Percentiles rank a stretch among this genome's conserved stretches.
phyloP scores from a whole-genome alignment of 768 basidiomycete genomes.

The Lactifluus subvellereus region DNA sequence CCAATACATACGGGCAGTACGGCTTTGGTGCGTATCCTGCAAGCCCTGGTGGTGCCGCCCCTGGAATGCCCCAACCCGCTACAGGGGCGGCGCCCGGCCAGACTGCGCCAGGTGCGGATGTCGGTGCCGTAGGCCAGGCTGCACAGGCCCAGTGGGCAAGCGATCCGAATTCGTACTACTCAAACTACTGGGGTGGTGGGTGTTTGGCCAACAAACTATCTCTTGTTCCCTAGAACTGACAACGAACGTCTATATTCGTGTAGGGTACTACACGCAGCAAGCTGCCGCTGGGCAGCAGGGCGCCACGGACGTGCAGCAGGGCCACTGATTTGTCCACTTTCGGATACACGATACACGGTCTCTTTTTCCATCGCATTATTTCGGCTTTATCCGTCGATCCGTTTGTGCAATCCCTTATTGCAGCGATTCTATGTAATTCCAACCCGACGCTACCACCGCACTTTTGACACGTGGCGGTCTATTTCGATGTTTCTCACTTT shows the following conservation, averaged over 20 bases:
- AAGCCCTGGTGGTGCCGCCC: conserved; percentile 52
- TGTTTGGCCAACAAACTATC: conserved; percentile 15
- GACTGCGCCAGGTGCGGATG: conserved; percentile 48
- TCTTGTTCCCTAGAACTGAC: not conserved
- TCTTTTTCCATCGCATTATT: conserved; percentile 9
- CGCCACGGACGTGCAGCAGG: conserved; percentile 43
- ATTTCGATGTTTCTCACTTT: conserved; percentile 3
- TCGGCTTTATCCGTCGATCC: conserved; percentile 7
- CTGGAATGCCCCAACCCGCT: conserved; percentile 42
- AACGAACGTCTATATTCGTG: not conserved
- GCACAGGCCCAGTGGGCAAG: conserved; percentile 74
- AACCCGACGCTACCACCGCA: conserved; percentile 6
- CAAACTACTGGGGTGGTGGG: conserved; percentile 81
- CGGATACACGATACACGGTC: not conserved
- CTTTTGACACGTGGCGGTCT: conserved; percentile 12
- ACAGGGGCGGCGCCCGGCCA: conserved; percentile 46
- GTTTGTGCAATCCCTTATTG: conserved; percentile 17
- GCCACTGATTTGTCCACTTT: conserved; percentile 20
- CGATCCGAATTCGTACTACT: conserved; percentile 71
- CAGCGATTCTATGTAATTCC: conserved; percentile 9
- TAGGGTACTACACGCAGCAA: conserved; percentile 82
- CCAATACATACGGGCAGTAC: conserved; percentile 72
- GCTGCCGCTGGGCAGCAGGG: conserved; percentile 52
- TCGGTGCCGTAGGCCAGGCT: conserved; percentile 45
- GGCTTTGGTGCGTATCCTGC: conserved; percentile 70